These are phyloP conservation scores for Elsinoe perseae DNA, from an alignment of 2,329 filamentous ascomycete species.

Conservation along the genomic window DNA sequence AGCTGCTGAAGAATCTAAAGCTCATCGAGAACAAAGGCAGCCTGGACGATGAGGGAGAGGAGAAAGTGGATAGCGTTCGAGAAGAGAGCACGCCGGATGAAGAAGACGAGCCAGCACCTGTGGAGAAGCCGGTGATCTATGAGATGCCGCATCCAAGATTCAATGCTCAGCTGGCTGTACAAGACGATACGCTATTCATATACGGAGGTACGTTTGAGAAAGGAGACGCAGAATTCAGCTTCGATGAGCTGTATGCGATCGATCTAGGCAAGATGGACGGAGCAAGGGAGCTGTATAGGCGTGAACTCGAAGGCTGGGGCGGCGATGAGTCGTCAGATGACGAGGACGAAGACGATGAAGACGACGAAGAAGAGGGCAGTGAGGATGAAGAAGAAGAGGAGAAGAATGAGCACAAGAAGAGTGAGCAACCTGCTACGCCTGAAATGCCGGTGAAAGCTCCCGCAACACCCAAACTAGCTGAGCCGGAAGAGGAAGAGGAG, in stretches of 20 bases:
- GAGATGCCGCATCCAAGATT: slow-evolving; percentile 87
- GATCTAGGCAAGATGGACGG: slow-evolving; percentile 94
- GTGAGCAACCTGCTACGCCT: slow-evolving; percentile 37
- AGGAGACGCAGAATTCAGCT: slow-evolving; percentile 88
- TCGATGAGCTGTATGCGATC: slow-evolving; percentile 88
- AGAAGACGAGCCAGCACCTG: slow-evolving; percentile 46
- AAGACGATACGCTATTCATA: slow-evolving; percentile 87
- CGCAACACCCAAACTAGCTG: slow-evolving; percentile 35
- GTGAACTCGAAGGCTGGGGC: slow-evolving; percentile 81
- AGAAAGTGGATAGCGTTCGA: slow-evolving; percentile 26
- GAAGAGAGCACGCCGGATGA: slow-evolving; percentile 32
- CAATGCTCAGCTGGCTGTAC: slow-evolving; percentile 82
- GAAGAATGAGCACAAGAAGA: slow-evolving; percentile 32
- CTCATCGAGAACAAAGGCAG: slow-evolving; percentile 70
- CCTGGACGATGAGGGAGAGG: slow-evolving; percentile 42
- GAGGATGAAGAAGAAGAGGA: slow-evolving; percentile 42
- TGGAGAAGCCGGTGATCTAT: slow-evolving; percentile 54
- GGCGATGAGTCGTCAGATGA: slow-evolving; percentile 39
- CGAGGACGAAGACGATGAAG: slow-evolving; percentile 43
- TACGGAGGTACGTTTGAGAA: slow-evolving; percentile 95
- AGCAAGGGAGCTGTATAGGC: slow-evolving; percentile 80
- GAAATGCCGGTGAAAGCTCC: slow-evolving; percentile 39
- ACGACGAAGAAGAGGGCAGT: slow-evolving; percentile 43
- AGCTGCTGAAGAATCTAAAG: slow-evolving; percentile 77
- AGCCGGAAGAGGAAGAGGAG: slow-evolving; percentile 38